Evolutionary conservation across 1,284 basidiomycete species (phyloP).

Genomic region (Waitea zeae): DNA sequence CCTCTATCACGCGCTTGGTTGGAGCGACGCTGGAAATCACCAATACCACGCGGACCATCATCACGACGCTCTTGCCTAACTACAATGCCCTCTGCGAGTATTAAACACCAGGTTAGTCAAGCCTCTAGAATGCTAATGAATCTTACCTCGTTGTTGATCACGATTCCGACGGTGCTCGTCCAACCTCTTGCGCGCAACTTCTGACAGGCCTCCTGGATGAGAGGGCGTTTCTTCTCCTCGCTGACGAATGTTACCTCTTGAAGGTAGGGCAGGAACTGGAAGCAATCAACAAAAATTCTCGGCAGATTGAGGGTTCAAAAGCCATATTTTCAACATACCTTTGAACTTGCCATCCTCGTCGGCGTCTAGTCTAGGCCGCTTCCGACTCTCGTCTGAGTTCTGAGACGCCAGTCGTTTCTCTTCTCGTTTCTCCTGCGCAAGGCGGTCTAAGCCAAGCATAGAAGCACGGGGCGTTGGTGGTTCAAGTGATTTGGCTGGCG

Average conservation of each 20-base stretch:
- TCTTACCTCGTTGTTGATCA: constrained; percentile 46
- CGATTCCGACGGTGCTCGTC: constrained; percentile 59
- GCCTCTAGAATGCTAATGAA: too few species aligned
- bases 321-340: too few species aligned
- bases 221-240: constrained; percentile 84
- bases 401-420: too few species aligned
- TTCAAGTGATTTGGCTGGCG: constrained; percentile 53
- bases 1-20: constrained; percentile 23
- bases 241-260: constrained; percentile 46
- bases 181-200: constrained; percentile 48
- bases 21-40: constrained; percentile 51
- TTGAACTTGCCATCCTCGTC: constrained; percentile 64
- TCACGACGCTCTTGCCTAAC: constrained; percentile 32
- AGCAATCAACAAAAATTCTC: too few species aligned
- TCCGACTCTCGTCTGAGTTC: constrained; percentile 34
- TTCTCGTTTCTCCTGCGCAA: constrained; percentile 76
- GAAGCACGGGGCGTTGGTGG: constrained; percentile 61
- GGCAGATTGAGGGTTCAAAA: too few species aligned
- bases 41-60: constrained; percentile 45
- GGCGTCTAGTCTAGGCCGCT: constrained; percentile 47
- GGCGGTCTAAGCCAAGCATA: constrained; percentile 68
- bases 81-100: constrained; percentile 40
- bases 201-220: constrained; percentile 79
- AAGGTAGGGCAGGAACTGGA: constrained; percentile 59
- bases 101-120: too few species aligned